Conservation (phyloP, 192 early-diverging fungal genomes). For the Coemansia sp. region DNA sequence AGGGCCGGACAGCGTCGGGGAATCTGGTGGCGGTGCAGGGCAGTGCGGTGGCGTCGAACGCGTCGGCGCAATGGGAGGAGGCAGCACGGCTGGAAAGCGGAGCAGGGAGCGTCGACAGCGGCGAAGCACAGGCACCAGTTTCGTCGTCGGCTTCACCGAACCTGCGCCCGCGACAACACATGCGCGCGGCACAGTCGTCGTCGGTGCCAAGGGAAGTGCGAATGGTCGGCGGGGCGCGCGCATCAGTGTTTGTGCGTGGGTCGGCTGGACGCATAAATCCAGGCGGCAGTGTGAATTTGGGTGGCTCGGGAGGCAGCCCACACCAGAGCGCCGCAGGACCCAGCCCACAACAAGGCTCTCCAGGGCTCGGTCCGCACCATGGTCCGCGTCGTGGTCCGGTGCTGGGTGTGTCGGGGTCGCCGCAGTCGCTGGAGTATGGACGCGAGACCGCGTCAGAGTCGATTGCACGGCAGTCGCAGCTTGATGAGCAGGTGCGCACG, state of each 20-base stretch:
- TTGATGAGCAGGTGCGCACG: constrained; percentile 42
- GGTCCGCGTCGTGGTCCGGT: constrained; percentile 7
- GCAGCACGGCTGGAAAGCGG: neutral
- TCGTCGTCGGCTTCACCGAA: constrained; percentile 42
- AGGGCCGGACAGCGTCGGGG: neutral
- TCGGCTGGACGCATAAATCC: neutral
- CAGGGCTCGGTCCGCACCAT: neutral
- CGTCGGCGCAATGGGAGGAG: constrained; percentile 30
- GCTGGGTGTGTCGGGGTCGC: constrained; percentile 24
- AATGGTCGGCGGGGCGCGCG: constrained; percentile 16
- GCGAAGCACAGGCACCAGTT: constrained; percentile 11
- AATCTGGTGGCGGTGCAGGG: constrained; percentile 13
- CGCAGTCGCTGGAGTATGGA: constrained; percentile 16
- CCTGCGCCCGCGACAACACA: constrained; percentile 17
- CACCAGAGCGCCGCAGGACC: neutral
- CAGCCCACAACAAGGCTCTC: constrained; percentile 1
- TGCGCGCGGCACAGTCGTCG: constrained; percentile 29
- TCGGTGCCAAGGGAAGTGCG: constrained; percentile 32
- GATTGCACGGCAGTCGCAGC: constrained; percentile 40
- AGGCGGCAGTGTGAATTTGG: neutral
- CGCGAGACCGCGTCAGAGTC: constrained; percentile 31
- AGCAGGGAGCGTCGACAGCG: constrained; percentile 16
- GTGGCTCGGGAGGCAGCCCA: neutral
- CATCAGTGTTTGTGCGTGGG: constrained; percentile 28
- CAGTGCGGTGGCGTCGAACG: constrained; percentile 12